Evolutionary conservation across 768 basidiomycete genomes (phyloP).

Genomic region (Psilocybe cubensis): DNA sequence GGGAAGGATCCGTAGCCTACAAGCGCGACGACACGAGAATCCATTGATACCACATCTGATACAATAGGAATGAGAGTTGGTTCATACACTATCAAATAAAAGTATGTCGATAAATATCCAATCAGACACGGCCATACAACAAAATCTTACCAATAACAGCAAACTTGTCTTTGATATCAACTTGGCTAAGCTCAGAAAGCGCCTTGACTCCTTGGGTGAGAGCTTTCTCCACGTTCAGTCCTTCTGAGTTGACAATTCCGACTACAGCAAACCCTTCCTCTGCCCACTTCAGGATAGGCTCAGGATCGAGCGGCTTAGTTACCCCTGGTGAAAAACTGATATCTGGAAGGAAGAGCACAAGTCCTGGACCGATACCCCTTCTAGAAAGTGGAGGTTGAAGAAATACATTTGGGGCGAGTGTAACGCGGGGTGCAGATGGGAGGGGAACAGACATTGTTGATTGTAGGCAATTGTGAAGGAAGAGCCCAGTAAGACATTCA

Average conservation of each 20-base stretch:
- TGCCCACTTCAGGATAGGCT: conserved; percentile 55
- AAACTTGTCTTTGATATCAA: conserved; percentile 48
- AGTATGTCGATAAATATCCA: no score
- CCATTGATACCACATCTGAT: conserved; percentile 27
- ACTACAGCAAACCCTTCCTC: conserved; percentile 57
- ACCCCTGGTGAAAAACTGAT: conserved; percentile 23
- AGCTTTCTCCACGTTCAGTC: conserved; percentile 26
- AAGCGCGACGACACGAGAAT: conserved; percentile 39
- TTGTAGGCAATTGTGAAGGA: no score
- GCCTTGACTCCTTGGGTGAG: conserved; percentile 37
- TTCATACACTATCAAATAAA: conserved; percentile 36
- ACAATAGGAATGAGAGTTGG: conserved; percentile 28
- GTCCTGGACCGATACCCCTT: conserved; percentile 50
- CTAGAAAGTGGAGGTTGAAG: conserved; percentile 53
- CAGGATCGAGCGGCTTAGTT: conserved; percentile 45
- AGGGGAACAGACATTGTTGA: conserved; percentile 41
- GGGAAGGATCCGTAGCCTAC: conserved; percentile 39
- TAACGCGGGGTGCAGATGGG: conserved; percentile 41
- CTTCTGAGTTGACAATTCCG: conserved; percentile 31
- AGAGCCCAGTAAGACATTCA: no score
- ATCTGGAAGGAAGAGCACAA: conserved; percentile 46
- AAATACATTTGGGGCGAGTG: conserved; percentile 33
- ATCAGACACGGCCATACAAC: background rate
- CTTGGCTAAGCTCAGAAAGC: conserved; percentile 36
- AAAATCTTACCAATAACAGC: conserved; percentile 42